These are phyloP conservation scores for Leptomonas seymouri DNA, from an alignment of 208 protist species.

Conservation along the genomic window DNA sequence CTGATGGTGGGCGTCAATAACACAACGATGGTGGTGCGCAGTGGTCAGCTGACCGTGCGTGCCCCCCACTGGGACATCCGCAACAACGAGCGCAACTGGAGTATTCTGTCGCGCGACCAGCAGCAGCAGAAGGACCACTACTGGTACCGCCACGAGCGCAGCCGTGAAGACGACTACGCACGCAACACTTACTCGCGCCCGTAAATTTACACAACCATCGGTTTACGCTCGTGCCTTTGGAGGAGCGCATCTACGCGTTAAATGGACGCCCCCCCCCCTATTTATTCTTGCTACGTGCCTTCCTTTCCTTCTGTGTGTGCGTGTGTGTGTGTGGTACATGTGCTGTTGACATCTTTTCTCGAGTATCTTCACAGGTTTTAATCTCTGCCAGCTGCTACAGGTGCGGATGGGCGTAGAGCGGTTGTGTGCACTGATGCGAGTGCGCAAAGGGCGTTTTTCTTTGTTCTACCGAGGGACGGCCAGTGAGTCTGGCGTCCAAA, in stretches of 20 bases:
- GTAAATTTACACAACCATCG: constrained; percentile 11
- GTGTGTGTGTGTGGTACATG: too few species aligned
- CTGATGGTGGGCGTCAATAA: constrained; percentile 51
- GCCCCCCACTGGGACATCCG: constrained; percentile 86
- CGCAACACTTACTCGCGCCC: constrained; percentile 72
- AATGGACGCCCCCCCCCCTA: too few species aligned
- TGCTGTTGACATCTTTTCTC: background rate
- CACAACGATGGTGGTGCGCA: constrained; percentile 79
- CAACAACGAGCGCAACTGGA: constrained; percentile 90
- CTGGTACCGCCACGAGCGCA: constrained; percentile 84
- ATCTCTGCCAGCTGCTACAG: background rate
- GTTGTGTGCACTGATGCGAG: background rate
- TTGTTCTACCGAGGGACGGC: too few species aligned
- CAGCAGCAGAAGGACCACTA: constrained; percentile 92
- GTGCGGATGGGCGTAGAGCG: background rate
- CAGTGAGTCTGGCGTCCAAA: too few species aligned
- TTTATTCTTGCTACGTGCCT: background rate
- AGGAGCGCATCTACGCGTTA: too few species aligned
- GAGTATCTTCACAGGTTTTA: background rate
- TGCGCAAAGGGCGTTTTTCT: background rate
- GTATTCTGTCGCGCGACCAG: constrained; percentile 79
- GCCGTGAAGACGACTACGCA: constrained; percentile 83
- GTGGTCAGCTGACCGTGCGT: constrained; percentile 75
- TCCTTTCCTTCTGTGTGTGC: too few species aligned
- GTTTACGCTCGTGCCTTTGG: background rate